Evolutionary conservation across 2,329 filamentous ascomycete species (phyloP).

Genomic region (Thielaviopsis euricoi): DNA sequence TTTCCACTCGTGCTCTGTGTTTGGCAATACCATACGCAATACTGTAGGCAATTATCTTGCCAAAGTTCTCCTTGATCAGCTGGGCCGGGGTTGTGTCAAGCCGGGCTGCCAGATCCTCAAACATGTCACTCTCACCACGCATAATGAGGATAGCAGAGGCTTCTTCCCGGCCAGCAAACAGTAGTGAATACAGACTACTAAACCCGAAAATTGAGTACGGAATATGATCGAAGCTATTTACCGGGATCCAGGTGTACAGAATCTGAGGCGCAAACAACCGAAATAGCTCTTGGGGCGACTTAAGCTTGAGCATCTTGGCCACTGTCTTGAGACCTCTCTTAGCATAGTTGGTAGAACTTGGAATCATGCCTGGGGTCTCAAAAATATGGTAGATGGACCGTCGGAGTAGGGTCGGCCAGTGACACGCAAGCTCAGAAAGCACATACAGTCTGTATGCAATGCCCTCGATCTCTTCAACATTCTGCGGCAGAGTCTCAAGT

Average conservation of each 20-base stretch:
- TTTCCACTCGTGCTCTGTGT: conserved; percentile 1
- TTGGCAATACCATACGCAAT: conserved; percentile 41
- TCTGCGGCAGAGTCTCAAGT: conserved; percentile 57
- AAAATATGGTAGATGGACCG: conserved; percentile 88
- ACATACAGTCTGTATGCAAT: conserved; percentile 71
- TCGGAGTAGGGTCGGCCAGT: conserved; percentile 73
- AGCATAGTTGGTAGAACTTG: conserved; percentile 50
- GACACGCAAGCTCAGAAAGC: conserved; percentile 59
- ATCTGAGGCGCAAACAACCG: conserved; percentile 74
- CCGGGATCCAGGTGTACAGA: conserved; percentile 75
- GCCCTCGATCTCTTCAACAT: conserved; percentile 57
- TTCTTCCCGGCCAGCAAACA: conserved; percentile 59
- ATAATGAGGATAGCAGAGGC: conserved; percentile 67
- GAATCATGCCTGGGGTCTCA: conserved; percentile 65
- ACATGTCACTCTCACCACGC: conserved; percentile 52
- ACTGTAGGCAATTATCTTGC: conserved; percentile 67
- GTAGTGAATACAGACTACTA: conserved; percentile 45
- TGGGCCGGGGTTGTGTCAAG: conserved; percentile 37
- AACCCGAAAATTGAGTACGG: conserved; percentile 82
- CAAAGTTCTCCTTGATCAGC: conserved; percentile 53
- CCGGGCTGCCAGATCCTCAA: conserved; percentile 40
- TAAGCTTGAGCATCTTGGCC: conserved; percentile 46
- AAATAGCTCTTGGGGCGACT: conserved; percentile 56
- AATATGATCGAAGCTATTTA: conserved; percentile 49
- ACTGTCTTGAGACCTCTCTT: conserved; percentile 53